Percentiles rank a stretch among this genome's conserved stretches.
Conservation (phyloP, 164 flowering plant genomes). For the Chloranthus sessilifolius region DNA sequence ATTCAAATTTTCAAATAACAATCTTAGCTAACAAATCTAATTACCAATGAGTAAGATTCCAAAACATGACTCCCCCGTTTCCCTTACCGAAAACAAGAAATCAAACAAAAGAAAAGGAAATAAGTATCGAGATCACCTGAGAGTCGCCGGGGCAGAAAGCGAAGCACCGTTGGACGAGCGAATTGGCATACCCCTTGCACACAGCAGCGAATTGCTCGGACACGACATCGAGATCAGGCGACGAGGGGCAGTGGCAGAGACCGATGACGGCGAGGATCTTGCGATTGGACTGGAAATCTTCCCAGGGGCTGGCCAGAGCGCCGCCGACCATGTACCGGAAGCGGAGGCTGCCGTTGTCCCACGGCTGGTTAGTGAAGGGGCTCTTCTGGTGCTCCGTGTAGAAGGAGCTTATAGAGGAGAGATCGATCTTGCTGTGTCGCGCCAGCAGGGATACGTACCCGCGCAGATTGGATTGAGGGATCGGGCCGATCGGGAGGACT, state of each 20-base stretch:
- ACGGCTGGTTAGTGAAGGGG: conserved; percentile 91
- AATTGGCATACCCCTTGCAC: conserved; percentile 55
- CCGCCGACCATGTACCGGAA: conserved; percentile 89
- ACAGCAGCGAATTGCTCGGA: conserved; percentile 41
- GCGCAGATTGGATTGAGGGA: conserved; percentile 60
- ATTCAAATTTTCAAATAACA: too few species aligned
- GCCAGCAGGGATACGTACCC: conserved; percentile 67
- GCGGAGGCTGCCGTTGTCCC: conserved; percentile 81
- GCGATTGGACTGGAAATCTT: conserved; percentile 90
- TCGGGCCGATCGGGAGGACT: conserved; percentile 76
- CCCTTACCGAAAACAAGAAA: too few species aligned
- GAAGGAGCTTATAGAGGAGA: conserved; percentile 85
- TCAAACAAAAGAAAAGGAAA: background rate
- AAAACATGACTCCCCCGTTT: too few species aligned
- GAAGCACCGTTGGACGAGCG: conserved; percentile 80
- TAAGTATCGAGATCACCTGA: conserved; percentile 39
- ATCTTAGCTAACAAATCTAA: too few species aligned
- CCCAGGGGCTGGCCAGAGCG: conserved; percentile 84
- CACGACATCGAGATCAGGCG: conserved; percentile 69
- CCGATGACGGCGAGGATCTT: conserved; percentile 89
- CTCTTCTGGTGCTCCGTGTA: conserved; percentile 98
- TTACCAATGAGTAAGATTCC: too few species aligned
- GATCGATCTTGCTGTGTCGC: conserved; percentile 61
- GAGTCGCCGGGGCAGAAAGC: conserved; percentile 84
- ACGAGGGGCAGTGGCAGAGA: conserved; percentile 80